Base-by-base conservation (phyloP, 106 monocot genomes). In the Agapanthus africanus region DNA sequence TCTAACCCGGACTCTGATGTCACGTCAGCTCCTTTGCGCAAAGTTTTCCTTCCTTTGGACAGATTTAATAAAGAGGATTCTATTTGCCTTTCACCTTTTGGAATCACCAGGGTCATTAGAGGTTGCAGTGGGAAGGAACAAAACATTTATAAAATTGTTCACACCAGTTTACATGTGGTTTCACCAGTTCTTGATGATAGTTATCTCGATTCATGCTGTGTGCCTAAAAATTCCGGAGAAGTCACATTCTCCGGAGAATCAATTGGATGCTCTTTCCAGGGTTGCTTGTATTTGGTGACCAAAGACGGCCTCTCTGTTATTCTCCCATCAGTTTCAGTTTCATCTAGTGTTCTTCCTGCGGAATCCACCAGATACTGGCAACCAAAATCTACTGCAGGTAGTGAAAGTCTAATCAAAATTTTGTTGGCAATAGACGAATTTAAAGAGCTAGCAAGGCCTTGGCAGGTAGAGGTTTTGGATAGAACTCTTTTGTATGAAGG, bases 381-480 rank as follows among this genome's bases (percentile, higher is more conserved):
- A 37, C 76, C 85, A 59, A 75, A 37, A 71, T 37, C 31, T 72
- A 11, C 34, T 70, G 37, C n/a, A 31, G 67, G 35, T 15, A 27
- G 69, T 7, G 44, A 61, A 19, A 50, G 46, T 50, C 52, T 74
- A 11, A 52, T 66, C n/a, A 61, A 77, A 50, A 35, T 27, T 66
- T 74, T 72, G 21, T 54, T 80, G 50, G 65, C 4, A 2, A 59
- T 54, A 56, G 73, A 78, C 50, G 62, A 71, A 69, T 28, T 39
- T 44, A 51, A 69, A 69, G 79, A 71, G 40, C 56, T 47, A 3
- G 80, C 50, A 72, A 80, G 38, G 40, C 79, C 86, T 52, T 91
- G 91, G 91, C 88, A 89, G 70, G 77, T 84, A 66, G 91, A 95
- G 70, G 62, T 91, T 69, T 74, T 95, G 68, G 95, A 95, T 68